Conservation (phyloP, 345 rosid genomes). For the Pistacia atlantica region DNA sequence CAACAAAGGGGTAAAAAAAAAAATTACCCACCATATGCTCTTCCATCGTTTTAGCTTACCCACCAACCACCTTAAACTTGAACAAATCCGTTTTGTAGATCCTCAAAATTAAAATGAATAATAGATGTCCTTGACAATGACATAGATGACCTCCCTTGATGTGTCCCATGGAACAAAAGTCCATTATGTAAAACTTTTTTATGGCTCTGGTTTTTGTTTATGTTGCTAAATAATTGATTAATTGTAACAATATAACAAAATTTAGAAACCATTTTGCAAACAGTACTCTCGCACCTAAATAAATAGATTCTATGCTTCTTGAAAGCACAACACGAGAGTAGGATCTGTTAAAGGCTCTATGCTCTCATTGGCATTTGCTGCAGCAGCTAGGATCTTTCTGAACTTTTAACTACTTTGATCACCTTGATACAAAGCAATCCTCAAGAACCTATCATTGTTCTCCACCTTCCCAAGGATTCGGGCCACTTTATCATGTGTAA, state of each 20-base stretch:
- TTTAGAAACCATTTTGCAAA: neutral
- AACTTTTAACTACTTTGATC: conserved; percentile 87
- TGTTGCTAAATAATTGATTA: neutral
- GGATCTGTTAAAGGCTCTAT: conserved; percentile 92
- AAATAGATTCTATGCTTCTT: conserved; percentile 92
- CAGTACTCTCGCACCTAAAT: conserved; percentile 60
- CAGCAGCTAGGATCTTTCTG: conserved; percentile 84
- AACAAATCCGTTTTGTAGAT: no score
- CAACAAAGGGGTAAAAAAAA: no score
- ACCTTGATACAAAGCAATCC: conserved; percentile 91
- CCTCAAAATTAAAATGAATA: no score
- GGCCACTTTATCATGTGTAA: conserved; percentile 86
- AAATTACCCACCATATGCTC: no score
- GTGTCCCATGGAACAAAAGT: neutral
- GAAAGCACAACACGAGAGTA: conserved; percentile 88
- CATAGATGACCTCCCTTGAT: neutral
- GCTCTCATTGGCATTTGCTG: conserved; percentile 92
- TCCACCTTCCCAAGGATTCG: conserved; percentile 95
- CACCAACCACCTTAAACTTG: no score
- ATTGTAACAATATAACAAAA: neutral
- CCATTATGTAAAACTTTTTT: no score
- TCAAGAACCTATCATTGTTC: conserved; percentile 85
- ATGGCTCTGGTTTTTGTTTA: neutral
- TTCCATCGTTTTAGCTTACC: no score
- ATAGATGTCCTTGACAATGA: neutral